These are phyloP conservation scores for Neurospora sp. DNA, from an alignment of 495 filamentous ascomycete species.

Conservation along the genomic window DNA sequence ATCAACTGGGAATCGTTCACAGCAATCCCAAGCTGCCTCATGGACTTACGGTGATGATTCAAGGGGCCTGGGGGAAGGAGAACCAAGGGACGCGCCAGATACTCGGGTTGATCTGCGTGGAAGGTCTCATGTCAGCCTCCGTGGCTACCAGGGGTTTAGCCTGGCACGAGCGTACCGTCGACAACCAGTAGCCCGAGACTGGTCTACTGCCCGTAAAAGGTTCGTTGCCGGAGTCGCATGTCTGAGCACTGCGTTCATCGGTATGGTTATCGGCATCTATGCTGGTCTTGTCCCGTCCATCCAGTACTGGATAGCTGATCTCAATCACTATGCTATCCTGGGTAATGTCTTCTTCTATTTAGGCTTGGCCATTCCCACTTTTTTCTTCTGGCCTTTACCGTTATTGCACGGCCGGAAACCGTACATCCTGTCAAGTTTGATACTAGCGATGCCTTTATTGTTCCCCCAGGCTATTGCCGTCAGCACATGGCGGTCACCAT, in stretches of 20 bases:
- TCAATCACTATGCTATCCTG: slow-evolving; percentile 52
- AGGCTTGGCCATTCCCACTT: slow-evolving; percentile 55
- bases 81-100: background rate
- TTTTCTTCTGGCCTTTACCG: slow-evolving; percentile 63
- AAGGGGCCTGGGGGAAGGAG: background rate
- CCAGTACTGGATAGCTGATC: slow-evolving; percentile 59
- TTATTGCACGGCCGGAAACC: slow-evolving; percentile 69
- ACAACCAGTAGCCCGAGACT: slow-evolving; percentile 53
- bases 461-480: slow-evolving; percentile 64
- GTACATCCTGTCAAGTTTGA: slow-evolving; percentile 55
- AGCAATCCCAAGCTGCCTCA: background rate
- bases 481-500: slow-evolving; percentile 42
- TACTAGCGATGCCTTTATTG: slow-evolving; percentile 58
- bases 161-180: slow-evolving; percentile 41
- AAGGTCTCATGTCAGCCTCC: slow-evolving; percentile 31
- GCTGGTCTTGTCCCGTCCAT: slow-evolving; percentile 66
- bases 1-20: background rate
- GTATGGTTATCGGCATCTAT: slow-evolving; percentile 62
- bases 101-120: slow-evolving; percentile 26
- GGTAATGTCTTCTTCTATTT: slow-evolving; percentile 65
- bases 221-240: slow-evolving; percentile 59
- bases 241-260: slow-evolving; percentile 56
- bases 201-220: slow-evolving; percentile 52
- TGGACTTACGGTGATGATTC: background rate
- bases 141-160: slow-evolving; percentile 39